Evolutionary conservation across 2,329 filamentous ascomycete genomes (phyloP), one percentile per base, ranked within the genome.

Genomic region (Trichoderma polysporum): DNA sequence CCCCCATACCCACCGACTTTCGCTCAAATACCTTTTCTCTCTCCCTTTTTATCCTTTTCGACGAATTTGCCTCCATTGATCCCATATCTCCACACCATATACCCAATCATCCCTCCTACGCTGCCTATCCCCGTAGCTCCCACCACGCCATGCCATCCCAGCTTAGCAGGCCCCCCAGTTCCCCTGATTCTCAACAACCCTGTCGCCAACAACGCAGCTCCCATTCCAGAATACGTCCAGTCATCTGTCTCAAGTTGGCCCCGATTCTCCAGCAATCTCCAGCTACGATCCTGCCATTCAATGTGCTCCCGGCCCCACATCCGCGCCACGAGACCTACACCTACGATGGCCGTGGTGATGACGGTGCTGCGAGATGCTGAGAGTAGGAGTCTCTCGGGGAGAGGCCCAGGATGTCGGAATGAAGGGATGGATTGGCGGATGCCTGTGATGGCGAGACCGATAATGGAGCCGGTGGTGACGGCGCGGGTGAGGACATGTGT

Each of bases 211-310:
- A 67, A 80, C 70, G 72, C 77, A 1, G 73, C 72, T 0, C 72
- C 76, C 70, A 82, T 81, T 0, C 81, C 84, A 0, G 74, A 78
- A 19, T 82, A 79, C 22, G 81, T 84, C 80, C 82, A 87, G 71
- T 86, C 85, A 73, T 89, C 87, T 57, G 80, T 82, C 70, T 85
- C 80, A 0, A 85, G 72, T 78, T 91, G 87, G 0, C 85, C 83
- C 47, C 76, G 74, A 69, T 85, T 90, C 76, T 85, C 85, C 50
- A 88, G 71, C 58, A 91, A 73, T 33, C 88, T 79, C 87, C 88
- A 90, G 66, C 83, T 83, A 19, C 88, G 80, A 73, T 90, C 88
- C 72, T 84, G 77, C 88, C 88, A 90, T 75, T 90, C 87, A 35
- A 90, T 85, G 47, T 83, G 79, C 70, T 86, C 82, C 17, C 81